Evolutionary conservation across 768 basidiomycete species (phyloP), one percentile per base, ranked within the genome.

Genomic region (Cubamyces sp.): DNA sequence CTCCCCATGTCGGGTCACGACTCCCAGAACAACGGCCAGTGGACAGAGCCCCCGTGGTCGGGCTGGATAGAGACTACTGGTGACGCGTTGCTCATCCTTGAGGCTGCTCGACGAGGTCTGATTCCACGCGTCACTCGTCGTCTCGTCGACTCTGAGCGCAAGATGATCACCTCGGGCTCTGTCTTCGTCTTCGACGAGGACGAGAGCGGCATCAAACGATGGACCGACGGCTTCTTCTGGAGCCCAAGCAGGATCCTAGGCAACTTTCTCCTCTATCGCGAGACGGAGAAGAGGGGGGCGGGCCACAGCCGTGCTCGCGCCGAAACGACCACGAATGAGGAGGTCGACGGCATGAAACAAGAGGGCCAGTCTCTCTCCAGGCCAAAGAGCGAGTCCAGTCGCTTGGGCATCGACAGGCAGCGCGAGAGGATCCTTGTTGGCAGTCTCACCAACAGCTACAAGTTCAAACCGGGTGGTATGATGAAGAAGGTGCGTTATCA

Each of bases 181-280:
- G 94, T 98, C 12, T 98, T 98, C 69, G 96, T 97, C 66, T 98
- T 97, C 71, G 94, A 98, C 74, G 96, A 97, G 79, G 90, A 94
- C 69, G 94, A 96, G 77, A 94, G 92, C 70, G 94, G 95, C 26
- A 98, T 98, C 79, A 96, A 96, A 78, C 84, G 96, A 46, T 97
- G 95, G 92, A 98, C 96, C 1, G 96, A 98, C 76, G 94, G 95
- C n/a, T 88, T 92, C 73, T 90, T 91, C 73, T 97, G 96, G 96
- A 92, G 90, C 67, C 96, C 96, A 0, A 91, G 88, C 66, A 82
- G 96, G 60, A 97, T 97, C 34, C 78, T 97, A 61, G 93, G 93
- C 69, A 98, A 98, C 74, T 98, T 97, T 72, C 79, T 98, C 69
- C 87, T 96, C 64, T 98, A 98, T 76, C 89, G 95, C 65, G 93